phyloP scores from a whole-genome alignment of 1,284 basidiomycete genomes.

The Cryptococcus sp. region DNA sequence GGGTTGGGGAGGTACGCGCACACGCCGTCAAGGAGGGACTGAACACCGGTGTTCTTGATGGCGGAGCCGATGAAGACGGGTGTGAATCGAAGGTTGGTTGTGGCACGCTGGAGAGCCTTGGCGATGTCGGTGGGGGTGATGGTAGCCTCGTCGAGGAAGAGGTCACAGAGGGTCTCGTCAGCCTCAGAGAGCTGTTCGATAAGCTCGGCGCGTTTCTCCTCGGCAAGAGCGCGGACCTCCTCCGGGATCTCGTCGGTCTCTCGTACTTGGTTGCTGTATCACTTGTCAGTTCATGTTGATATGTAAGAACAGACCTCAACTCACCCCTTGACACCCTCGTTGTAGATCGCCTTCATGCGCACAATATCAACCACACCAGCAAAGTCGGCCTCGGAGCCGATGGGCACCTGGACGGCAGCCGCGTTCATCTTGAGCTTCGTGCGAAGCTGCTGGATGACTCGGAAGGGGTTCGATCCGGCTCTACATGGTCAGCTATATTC shows the following conservation, averaged over 20 bases:
- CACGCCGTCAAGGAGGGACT: slow-evolving; percentile 90
- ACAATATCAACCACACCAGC: slow-evolving; percentile 91
- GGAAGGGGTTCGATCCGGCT: slow-evolving; percentile 95
- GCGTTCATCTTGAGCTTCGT: slow-evolving; percentile 87
- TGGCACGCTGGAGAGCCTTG: slow-evolving; percentile 82
- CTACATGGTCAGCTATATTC: slow-evolving; percentile 48
- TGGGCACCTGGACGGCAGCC: slow-evolving; percentile 95
- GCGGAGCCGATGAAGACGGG: slow-evolving; percentile 98
- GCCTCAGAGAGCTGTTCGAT: slow-evolving; percentile 95
- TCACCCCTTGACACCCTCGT: slow-evolving; percentile 91
- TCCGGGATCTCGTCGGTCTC: slow-evolving; percentile 86
- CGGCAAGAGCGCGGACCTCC: slow-evolving; percentile 66
- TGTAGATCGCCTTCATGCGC: slow-evolving; percentile 91
- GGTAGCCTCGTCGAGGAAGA: slow-evolving; percentile 80
- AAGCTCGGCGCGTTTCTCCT: slow-evolving; percentile 81
- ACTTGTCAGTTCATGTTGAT: not conserved
- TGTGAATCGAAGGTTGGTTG: slow-evolving; percentile 82
- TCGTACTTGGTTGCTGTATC: slow-evolving; percentile 62
- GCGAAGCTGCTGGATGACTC: slow-evolving; percentile 88
- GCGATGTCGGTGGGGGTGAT: slow-evolving; percentile 73
- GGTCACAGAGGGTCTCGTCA: slow-evolving; percentile 89
- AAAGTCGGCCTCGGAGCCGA: slow-evolving; percentile 85
- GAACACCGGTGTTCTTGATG: slow-evolving; percentile 96
- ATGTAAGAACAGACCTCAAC: slow-evolving; percentile 23
- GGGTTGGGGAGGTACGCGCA: slow-evolving; percentile 95